Conservation (phyloP, 2,329 filamentous ascomycete genomes). For the Aspergillus ibericus region DNA sequence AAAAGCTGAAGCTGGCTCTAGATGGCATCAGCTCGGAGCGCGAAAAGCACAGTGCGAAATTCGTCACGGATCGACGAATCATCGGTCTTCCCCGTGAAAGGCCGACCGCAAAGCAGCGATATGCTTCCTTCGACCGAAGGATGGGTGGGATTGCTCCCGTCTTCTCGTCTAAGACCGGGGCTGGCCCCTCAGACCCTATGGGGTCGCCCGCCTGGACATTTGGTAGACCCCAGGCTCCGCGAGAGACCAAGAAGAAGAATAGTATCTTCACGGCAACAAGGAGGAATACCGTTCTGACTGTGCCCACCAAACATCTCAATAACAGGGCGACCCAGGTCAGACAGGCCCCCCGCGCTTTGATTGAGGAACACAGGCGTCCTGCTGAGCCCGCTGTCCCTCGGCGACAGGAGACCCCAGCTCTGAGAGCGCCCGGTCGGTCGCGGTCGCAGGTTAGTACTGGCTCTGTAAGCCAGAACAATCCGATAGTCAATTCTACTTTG, state of each 20-base stretch:
- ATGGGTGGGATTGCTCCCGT: constrained; percentile 32
- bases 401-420: constrained; percentile 12
- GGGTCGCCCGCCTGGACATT: constrained; percentile 25
- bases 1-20: constrained; percentile 58
- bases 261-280: constrained; percentile 37
- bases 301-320: constrained; percentile 45
- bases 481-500: constrained; percentile 13
- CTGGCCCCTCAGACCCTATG: constrained; percentile 13
- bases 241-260: constrained; percentile 33
- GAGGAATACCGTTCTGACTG: constrained; percentile 37
- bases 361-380: constrained; percentile 43
- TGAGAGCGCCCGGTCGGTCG: constrained; percentile 22
- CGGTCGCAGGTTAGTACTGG: constrained; percentile 4
- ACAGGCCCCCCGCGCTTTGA: constrained; percentile 41
- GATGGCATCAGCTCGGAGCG: constrained; percentile 60
- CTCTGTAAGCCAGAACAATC: neutral
- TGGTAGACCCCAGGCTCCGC: constrained; percentile 23
- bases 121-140: constrained; percentile 33
- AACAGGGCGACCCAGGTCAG: constrained; percentile 39
- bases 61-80: constrained; percentile 50
- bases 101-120: constrained; percentile 32
- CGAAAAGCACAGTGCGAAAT: constrained; percentile 57
- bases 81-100: constrained; percentile 30
- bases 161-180: constrained; percentile 16
- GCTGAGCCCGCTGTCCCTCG: constrained; percentile 18